phyloP scores from a whole-genome alignment of 306 rosid species.

The Leucaena leucocephala region DNA sequence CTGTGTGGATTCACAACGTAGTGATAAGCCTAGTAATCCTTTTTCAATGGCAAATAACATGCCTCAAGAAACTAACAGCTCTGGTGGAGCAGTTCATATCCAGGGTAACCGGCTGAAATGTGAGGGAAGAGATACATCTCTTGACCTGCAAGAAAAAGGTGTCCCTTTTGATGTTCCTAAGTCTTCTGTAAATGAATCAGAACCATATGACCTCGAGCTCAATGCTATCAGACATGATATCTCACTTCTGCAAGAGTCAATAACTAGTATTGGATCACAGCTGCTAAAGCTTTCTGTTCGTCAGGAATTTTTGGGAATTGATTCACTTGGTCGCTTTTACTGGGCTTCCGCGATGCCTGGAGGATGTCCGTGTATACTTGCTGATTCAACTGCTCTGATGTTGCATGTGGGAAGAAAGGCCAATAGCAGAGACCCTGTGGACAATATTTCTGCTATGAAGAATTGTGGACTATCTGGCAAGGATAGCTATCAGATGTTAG shows the following conservation, averaged over 20 bases:
- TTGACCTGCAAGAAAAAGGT: slow-evolving; percentile 54
- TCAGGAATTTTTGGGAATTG: slow-evolving; percentile 83
- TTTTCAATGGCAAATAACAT: slow-evolving; percentile 48
- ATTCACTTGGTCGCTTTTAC: slow-evolving; percentile 73
- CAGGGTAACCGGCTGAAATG: slow-evolving; percentile 52
- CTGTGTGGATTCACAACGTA: slow-evolving; percentile 47
- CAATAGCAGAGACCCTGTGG: slow-evolving; percentile 38
- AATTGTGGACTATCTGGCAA: slow-evolving; percentile 45
- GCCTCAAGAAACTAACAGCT: slow-evolving; percentile 60
- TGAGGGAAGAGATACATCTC: slow-evolving; percentile 49
- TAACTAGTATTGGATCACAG: slow-evolving; percentile 58
- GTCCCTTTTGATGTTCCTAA: slow-evolving; percentile 47
- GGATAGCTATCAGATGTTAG: slow-evolving; percentile 37
- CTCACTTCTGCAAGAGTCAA: slow-evolving; percentile 64
- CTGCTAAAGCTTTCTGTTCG: slow-evolving; percentile 72
- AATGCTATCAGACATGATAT: slow-evolving; percentile 64
- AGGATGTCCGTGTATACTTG: slow-evolving; percentile 62
- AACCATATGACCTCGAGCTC: slow-evolving; percentile 66
- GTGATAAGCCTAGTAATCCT: slow-evolving; percentile 47
- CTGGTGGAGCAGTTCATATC: slow-evolving; percentile 45
- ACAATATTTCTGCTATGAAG: slow-evolving; percentile 41
- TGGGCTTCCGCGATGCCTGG: slow-evolving; percentile 69
- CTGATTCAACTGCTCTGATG: slow-evolving; percentile 59
- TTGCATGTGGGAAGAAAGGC: slow-evolving; percentile 41
- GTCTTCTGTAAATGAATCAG: slow-evolving; percentile 56